Evolutionary conservation across 2,329 filamentous ascomycete species (phyloP), one percentile per base, ranked within the genome.

Genomic region (Fusarium transvaalense): DNA sequence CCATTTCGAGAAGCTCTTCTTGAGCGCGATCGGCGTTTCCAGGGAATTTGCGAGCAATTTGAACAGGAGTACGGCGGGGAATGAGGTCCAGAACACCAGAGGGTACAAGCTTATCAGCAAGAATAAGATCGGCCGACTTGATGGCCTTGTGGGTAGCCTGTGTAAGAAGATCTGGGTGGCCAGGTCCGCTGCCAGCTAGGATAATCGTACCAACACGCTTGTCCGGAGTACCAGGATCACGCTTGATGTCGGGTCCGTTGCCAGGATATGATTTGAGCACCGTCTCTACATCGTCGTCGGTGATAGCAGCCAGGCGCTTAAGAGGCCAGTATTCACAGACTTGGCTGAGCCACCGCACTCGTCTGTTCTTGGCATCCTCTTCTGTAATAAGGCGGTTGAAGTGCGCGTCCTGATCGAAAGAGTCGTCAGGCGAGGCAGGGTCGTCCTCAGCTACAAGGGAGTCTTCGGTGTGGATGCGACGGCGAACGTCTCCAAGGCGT

Each of bases 291-390:
- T 98, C 94, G 10, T 86, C 85, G 74, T 97, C 93, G 5, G 87
- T 91, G 67, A 98, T 91, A 39, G 86, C 85, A 10, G 94, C 93
- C 2, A 99, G 86, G 19, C 92, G 88, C 67, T 89, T 90, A 27
- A 99, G 84, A 2, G 96, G 94, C 96, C 96, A 99, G 81, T 99
- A 99, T 82, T 99, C 96, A 84, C 96, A 99, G 53, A 99, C 93
- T 77, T 99, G 96, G 21, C 92, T 89, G 2, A 99, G 84, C 96
- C 96, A 99, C 60, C 96, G 88, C 84, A 97, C 94, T 52, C 96
- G 87, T 62, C 95, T 85, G 23, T 88, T 94, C 76, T 93, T 93
- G 1, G 87, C 81, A 74, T 96, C 93, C 43, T 90, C 88, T 46
- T 92, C 90, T 0, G 85, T 88, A 9, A 98, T 86, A 6, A 99